phyloP scores from a whole-genome alignment of 768 basidiomycete species.

The Cubamyces sp. region DNA sequence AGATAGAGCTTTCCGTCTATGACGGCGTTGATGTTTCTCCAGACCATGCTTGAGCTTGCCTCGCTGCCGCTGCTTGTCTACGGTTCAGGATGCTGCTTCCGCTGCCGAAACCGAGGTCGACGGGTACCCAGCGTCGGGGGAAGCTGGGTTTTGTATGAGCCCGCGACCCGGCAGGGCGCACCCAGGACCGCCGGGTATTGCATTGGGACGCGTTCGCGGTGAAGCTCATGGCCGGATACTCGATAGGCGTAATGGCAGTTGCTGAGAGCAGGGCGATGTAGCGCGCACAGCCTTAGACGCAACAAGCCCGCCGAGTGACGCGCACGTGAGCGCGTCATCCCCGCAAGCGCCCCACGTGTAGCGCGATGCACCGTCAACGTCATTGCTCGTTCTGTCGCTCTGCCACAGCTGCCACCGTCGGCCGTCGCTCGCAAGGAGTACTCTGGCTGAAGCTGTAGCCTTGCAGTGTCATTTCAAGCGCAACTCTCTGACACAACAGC shows the following conservation, averaged over 20 bases:
- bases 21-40: constrained; percentile 31
- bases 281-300: constrained; percentile 22
- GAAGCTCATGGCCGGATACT: constrained; percentile 21
- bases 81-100: constrained; percentile 3
- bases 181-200: constrained; percentile 15
- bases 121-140: constrained; percentile 9
- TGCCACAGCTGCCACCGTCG: constrained; percentile 3
- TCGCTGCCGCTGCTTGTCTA: constrained; percentile 4
- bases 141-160: constrained; percentile 28
- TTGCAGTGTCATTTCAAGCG: constrained; percentile 5
- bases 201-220: constrained; percentile 18
- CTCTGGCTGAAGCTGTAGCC: constrained; percentile 19
- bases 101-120: constrained; percentile 17
- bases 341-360: constrained; percentile 18
- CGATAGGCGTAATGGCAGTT: constrained; percentile 25
- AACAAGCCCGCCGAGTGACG: constrained; percentile 2
- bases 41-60: constrained; percentile 25
- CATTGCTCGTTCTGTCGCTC: constrained; percentile 17
- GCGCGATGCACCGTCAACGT: constrained; percentile 12
- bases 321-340: constrained; percentile 24
- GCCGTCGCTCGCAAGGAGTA: constrained; percentile 6
- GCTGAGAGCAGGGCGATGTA: constrained; percentile 27
- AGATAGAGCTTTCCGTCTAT: constrained; percentile 29
- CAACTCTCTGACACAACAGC: not conserved
- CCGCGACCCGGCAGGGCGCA: constrained; percentile 19